A percentile compares a stretch with the other conserved stretches of the same genome.
These are phyloP conservation scores for Durusdinium trenchii DNA, from an alignment of 73 alveolate genomes.

Conservation along the genomic window DNA sequence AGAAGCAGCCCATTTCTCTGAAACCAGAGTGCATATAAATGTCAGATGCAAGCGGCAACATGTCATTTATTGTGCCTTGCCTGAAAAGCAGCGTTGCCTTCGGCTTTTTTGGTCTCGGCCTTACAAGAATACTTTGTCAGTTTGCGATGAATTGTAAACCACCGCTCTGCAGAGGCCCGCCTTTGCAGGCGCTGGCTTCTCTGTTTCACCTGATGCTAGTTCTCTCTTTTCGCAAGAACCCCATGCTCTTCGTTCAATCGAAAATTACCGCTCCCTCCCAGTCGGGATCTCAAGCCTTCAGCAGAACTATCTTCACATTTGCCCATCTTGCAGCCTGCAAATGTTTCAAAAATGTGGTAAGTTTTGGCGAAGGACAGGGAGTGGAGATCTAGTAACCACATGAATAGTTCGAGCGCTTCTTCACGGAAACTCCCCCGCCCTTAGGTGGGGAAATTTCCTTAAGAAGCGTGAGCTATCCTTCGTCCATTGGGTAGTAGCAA, in stretches of 20 bases:
- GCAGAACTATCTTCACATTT: not conserved
- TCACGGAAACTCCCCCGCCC: too few species aligned
- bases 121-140: not conserved
- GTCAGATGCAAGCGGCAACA: not conserved
- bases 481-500: too few species aligned
- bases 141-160: not conserved
- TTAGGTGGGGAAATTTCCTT: too few species aligned
- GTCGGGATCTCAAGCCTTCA: not conserved
- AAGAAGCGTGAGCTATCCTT: too few species aligned
- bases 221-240: not conserved
- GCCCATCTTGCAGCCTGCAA: conserved; percentile 35
- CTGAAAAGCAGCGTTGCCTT: conserved; percentile 81
- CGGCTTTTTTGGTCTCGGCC: conserved; percentile 76
- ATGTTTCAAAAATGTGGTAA: too few species aligned
- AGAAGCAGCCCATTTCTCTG: not conserved
- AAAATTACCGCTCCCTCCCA: too few species aligned
- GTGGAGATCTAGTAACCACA: too few species aligned
- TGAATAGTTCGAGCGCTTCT: too few species aligned
- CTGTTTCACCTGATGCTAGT: not conserved
- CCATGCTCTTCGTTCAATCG: not conserved
- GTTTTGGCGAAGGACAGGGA: too few species aligned
- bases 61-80: not conserved
- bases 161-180: not conserved
- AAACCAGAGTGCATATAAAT: not conserved
- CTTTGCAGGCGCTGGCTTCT: conserved; percentile 34